These are phyloP conservation scores for Spergularia bocconei DNA, from an alignment of 148 eudicot species.

Conservation along the genomic window DNA sequence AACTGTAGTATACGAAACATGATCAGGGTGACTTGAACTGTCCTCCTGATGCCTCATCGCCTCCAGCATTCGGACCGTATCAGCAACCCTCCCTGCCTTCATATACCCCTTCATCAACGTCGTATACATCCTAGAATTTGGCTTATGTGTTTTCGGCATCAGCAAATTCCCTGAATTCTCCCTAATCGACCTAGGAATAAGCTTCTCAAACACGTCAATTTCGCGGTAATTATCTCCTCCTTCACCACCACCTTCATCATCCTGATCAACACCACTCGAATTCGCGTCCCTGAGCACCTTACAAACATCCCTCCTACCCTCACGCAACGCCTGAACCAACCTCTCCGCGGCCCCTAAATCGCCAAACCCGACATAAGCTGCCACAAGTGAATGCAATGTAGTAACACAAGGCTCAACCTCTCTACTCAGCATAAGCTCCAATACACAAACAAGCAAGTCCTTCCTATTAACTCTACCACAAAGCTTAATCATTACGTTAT, in stretches of 20 bases:
- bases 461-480: constrained; percentile 69
- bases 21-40: constrained; percentile 70
- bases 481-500: constrained; percentile 82
- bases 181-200: constrained; percentile 46
- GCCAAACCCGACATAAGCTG: constrained; percentile 89
- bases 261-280: constrained; percentile 23
- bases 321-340: constrained; percentile 87
- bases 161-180: constrained; percentile 48
- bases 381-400: constrained; percentile 85
- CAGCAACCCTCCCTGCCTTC: constrained; percentile 76
- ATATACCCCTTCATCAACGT: constrained; percentile 97
- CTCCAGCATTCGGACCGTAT: constrained; percentile 77
- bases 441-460: constrained; percentile 73
- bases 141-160: constrained; percentile 47
- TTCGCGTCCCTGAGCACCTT: constrained; percentile 49
- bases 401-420: constrained; percentile 66
- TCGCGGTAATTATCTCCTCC: constrained; percentile 6
- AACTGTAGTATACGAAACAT: constrained; percentile 85
- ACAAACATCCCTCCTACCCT: constrained; percentile 70
- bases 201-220: constrained; percentile 46
- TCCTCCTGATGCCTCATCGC: constrained; percentile 90
- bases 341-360: constrained; percentile 72
- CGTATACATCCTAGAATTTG: constrained; percentile 80
- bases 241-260: constrained; percentile 14
- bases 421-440: constrained; percentile 59